phyloP scores from a whole-genome alignment of 129 eudicot species.

The Centrapalus pauciflorus region DNA sequence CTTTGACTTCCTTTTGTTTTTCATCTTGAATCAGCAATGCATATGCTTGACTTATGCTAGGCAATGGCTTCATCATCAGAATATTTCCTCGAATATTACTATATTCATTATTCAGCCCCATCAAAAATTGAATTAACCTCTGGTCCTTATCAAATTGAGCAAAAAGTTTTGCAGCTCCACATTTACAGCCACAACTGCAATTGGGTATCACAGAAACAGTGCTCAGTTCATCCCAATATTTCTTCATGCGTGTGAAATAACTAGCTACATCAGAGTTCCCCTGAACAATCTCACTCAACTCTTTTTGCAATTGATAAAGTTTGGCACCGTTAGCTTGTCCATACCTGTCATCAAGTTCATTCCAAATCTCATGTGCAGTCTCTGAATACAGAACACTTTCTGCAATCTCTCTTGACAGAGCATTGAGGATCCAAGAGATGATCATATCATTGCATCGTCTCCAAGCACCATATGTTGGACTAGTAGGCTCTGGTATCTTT shows the following conservation, averaged over 20 bases:
- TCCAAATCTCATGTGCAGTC: background rate
- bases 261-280: background rate
- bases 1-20: background rate
- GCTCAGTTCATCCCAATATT: background rate
- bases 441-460: conserved; percentile 1
- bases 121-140: background rate
- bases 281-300: background rate
- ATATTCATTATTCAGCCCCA: background rate
- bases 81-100: background rate
- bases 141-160: background rate
- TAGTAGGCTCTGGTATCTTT: background rate
- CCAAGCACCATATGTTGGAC: background rate
- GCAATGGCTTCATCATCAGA: background rate
- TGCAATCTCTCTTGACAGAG: background rate
- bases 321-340: background rate
- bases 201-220: background rate
- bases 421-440: background rate
- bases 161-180: background rate
- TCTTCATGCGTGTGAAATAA: background rate
- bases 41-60: background rate
- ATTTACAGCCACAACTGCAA: background rate
- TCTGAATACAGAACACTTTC: background rate
- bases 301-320: background rate
- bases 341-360: background rate
- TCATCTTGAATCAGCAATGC: background rate